Conservation (phyloP, 2,329 filamentous ascomycete genomes). For the Penicillium sp. region DNA sequence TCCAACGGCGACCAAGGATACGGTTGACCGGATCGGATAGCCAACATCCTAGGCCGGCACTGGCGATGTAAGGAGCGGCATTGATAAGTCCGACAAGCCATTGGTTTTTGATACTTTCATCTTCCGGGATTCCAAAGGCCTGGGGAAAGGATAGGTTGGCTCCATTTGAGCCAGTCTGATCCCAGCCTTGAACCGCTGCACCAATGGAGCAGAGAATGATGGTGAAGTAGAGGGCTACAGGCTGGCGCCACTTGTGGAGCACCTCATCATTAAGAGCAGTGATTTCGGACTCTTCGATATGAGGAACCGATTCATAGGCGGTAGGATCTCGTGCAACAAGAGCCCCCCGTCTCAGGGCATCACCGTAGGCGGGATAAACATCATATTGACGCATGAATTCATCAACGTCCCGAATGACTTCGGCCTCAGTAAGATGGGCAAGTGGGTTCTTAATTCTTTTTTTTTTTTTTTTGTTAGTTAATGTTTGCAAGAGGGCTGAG, state of each 20-base stretch:
- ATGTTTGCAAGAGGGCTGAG: neutral
- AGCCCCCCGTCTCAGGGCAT: conserved; percentile 48
- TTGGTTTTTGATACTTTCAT: conserved; percentile 44
- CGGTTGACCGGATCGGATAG: conserved; percentile 65
- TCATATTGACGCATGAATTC: conserved; percentile 43
- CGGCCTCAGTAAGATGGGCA: conserved; percentile 38
- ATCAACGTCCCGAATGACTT: conserved; percentile 44
- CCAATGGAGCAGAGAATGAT: conserved; percentile 55
- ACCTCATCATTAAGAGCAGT: conserved; percentile 44
- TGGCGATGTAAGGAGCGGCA: conserved; percentile 55
- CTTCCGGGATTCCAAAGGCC: conserved; percentile 47
- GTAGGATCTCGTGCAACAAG: conserved; percentile 51
- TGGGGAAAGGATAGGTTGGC: conserved; percentile 54
- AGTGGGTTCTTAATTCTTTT: conserved; percentile 49
- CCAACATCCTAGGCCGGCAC: conserved; percentile 61
- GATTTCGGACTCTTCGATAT: conserved; percentile 32
- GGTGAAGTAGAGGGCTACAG: conserved; percentile 49
- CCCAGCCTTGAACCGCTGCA: conserved; percentile 50
- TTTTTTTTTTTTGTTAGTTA: neutral
- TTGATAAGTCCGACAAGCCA: conserved; percentile 70
- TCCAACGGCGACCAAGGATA: conserved; percentile 59
- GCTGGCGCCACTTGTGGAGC: conserved; percentile 52
- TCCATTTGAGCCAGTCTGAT: conserved; percentile 36
- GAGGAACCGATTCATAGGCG: conserved; percentile 46
- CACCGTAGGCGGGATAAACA: conserved; percentile 40